phyloP scores from a whole-genome alignment of 1,139 yeast species.

The Blastobotrys buckinghamii region DNA sequence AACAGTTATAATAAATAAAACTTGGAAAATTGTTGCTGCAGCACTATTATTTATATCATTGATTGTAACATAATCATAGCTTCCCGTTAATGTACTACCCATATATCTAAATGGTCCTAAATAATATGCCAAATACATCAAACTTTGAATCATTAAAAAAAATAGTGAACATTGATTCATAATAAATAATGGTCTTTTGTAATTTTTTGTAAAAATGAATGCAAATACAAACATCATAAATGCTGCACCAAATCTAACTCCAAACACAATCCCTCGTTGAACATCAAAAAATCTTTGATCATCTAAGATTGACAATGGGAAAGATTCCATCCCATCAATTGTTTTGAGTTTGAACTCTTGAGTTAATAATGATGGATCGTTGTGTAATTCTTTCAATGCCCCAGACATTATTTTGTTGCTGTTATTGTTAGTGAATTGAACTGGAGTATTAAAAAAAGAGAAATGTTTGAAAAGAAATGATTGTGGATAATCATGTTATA shows the following conservation, averaged over 20 bases:
- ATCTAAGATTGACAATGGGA: slow-evolving; percentile 13
- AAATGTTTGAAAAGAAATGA: too few relatives aligned
- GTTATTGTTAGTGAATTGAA: too few relatives aligned
- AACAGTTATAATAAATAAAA: slow-evolving; percentile 52
- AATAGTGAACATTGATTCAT: slow-evolving; percentile 58
- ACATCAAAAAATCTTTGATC: slow-evolving; percentile 16
- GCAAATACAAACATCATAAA: slow-evolving; percentile 20
- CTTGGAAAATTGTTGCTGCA: slow-evolving; percentile 55
- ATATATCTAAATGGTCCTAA: slow-evolving; percentile 48
- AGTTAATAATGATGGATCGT: slow-evolving; percentile 13
- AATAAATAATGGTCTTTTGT: slow-evolving; percentile 59
- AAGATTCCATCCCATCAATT: slow-evolving; percentile 25
- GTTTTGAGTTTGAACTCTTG: slow-evolving; percentile 20
- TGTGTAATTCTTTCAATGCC: too few relatives aligned
- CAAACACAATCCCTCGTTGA: slow-evolving; percentile 31
- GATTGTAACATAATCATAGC: slow-evolving; percentile 27
- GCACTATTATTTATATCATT: slow-evolving; percentile 42
- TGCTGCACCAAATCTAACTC: slow-evolving; percentile 41
- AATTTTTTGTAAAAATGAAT: slow-evolving; percentile 18
- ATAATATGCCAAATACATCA: slow-evolving; percentile 49
- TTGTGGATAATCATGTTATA: too few relatives aligned
- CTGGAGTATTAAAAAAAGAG: too few relatives aligned
- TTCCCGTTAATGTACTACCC: slow-evolving; percentile 48
- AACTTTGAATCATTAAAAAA: slow-evolving; percentile 51
- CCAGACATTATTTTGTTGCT: too few relatives aligned